Conservation (phyloP, 2,329 filamentous ascomycete genomes). For the Sclerotinia subarctica region DNA sequence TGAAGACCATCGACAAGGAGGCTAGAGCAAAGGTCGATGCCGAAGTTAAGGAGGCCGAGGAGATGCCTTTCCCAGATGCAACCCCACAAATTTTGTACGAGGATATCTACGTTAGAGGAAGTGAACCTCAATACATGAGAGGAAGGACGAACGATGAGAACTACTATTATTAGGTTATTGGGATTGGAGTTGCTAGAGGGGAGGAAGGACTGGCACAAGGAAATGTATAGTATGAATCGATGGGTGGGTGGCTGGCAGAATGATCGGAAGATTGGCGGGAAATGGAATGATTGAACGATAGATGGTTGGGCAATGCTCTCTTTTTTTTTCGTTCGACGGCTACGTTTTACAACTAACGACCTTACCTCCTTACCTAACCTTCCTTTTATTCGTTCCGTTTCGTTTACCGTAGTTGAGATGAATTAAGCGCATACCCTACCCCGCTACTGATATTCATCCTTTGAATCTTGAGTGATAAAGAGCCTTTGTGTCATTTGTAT, state of each 20-base stretch:
- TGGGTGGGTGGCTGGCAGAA: not conserved
- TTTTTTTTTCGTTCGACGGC: not conserved
- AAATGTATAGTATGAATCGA: conserved; percentile 6
- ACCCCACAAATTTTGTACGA: conserved; percentile 85
- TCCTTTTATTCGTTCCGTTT: not conserved
- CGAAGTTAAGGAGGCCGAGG: conserved; percentile 87
- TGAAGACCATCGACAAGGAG: conserved; percentile 95
- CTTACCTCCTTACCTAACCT: not conserved
- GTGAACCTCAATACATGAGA: conserved; percentile 83
- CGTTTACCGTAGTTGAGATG: conserved; percentile 14
- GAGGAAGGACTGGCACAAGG: not conserved
- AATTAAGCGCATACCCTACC: conserved; percentile 13
- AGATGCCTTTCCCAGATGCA: conserved; percentile 76
- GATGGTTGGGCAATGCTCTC: not conserved
- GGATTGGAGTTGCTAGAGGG: conserved; percentile 1
- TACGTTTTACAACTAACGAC: not conserved
- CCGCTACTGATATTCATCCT: not conserved
- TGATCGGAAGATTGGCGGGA: not conserved
- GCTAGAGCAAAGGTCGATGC: conserved; percentile 80
- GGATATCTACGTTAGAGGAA: conserved; percentile 90
- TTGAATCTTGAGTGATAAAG: not conserved
- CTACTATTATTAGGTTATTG: conserved; percentile 55
- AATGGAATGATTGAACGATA: conserved; percentile 16
- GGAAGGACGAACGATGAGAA: conserved; percentile 90
- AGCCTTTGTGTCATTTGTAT: not conserved